Evolutionary conservation across 208 protist species (phyloP), one percentile per base, ranked within the genome.

Genomic region (Leishmania lainsoni): DNA sequence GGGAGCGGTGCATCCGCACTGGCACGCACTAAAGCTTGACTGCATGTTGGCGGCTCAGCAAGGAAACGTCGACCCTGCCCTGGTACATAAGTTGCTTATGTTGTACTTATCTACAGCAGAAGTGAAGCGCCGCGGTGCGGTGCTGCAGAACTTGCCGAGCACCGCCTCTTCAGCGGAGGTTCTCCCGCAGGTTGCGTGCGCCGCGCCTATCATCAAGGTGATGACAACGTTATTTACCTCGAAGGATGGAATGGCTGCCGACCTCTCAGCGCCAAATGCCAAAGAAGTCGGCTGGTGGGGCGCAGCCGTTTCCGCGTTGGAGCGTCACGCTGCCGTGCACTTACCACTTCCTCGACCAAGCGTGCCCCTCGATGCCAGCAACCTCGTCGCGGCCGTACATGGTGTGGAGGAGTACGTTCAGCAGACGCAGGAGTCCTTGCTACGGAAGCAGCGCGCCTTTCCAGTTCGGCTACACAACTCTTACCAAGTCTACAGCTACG

Each of bases 91-190:
- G 58, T 76, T 98, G 49, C 84, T 97, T 5, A 68, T 29, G 0
- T 71, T 91, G 51, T 91, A 93, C 59, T 85, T 98, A 9, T 85
- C 78, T 12, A 80, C 86, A 29, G 93, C 92, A 0, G 91, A 94
- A 54, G 91, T 92, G 52, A 91, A 91, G 81, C 58, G n/a, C 35
- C 45, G 66, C 45, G 95, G 95, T 42, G 95, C 86, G n/a, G 90
- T 98, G 68, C 84, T 98, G 81, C 78, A 91, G 42, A 96, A 97
- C 78, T 69, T 96, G 42, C 95, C 95, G 2, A 83, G 84, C 32
- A 90, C 81, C 10, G 49, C 66, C 10, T 75, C 54, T 2, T 85
- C 90, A 66, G 86, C 86, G 52, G 72, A 87, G n/a, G 61, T 75
- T 6, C 76, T 93, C 0, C 26, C 71, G 26, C 75, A 17, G 52